These are phyloP conservation scores for Diaporthe amygdali DNA, from an alignment of 2,329 filamentous ascomycete genomes.

Conservation along the genomic window DNA sequence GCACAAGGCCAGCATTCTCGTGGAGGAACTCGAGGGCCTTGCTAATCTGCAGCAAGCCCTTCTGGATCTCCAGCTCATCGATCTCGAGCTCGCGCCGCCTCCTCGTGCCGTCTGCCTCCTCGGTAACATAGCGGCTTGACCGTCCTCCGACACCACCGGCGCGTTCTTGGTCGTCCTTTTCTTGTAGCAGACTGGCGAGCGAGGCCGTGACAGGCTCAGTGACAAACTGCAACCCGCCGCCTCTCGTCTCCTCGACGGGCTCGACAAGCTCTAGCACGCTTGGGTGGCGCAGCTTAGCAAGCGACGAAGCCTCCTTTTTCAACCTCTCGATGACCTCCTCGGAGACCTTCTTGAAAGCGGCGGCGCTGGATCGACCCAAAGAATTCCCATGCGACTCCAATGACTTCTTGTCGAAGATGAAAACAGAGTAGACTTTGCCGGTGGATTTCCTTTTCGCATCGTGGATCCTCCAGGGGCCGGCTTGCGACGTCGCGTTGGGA, in stretches of 20 bases:
- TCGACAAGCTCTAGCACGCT: constrained; percentile 92
- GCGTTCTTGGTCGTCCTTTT: constrained; percentile 88
- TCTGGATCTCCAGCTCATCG: constrained; percentile 97
- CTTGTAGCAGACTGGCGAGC: constrained; percentile 78
- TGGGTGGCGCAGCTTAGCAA: constrained; percentile 88
- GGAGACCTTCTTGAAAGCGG: constrained; percentile 77
- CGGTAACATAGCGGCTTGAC: constrained; percentile 79
- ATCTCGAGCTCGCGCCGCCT: constrained; percentile 85
- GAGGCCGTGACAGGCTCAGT: constrained; percentile 91
- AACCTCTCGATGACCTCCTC: constrained; percentile 92
- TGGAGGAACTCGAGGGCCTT: constrained; percentile 96
- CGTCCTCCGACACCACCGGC: constrained; percentile 71
- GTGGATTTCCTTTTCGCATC: constrained; percentile 97
- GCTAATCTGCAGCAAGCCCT: constrained; percentile 89
- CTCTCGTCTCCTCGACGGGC: constrained; percentile 92
- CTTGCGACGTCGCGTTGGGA: constrained; percentile 74
- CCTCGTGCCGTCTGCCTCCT: constrained; percentile 76
- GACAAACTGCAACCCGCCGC: constrained; percentile 91
- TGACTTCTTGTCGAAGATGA: constrained; percentile 90
- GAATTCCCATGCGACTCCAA: constrained; percentile 73
- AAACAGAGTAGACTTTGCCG: constrained; percentile 86
- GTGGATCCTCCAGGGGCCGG: constrained; percentile 96
- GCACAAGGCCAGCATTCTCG: constrained; percentile 91
- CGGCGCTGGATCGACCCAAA: constrained; percentile 63
- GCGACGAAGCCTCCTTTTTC: constrained; percentile 87